Base-by-base conservation (phyloP, 148 eudicot genomes). In the Heliamphora exappendiculata region DNA sequence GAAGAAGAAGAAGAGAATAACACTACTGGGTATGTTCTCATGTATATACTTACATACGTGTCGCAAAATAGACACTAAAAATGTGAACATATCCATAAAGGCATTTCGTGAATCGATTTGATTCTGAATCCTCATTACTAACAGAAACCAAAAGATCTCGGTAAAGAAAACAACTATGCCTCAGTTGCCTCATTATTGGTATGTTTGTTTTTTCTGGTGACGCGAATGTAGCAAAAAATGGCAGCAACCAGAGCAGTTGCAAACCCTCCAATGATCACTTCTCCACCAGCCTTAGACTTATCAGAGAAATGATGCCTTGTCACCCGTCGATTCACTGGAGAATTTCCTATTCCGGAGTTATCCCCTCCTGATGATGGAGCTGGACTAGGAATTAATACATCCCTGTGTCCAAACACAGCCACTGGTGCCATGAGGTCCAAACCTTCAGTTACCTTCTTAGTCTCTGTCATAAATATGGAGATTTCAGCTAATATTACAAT, bases 201-300 rank as follows among this genome's bases (percentile, higher is more conserved):
- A 51, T 53, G 20, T 53, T 50, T 39, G 39, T 19, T 67, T 59
- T 51, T 67, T 63, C 75, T 74, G 5, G 90, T 87, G 34, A 84
- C 80, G 0, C 86, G 82, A 75, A 87, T 85, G 81, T 89, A 86
- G 60, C 85, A 82, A 5, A 74, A 9, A 41, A 87, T 58, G 68
- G 89, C 84, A 70, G 84, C 89, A 3, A 87, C 78, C 12, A 84
- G 28, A 51, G 87, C 92, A 1, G 78, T 68, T 0, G 85, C 90
- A 26, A 87, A 82, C 1, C 87, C 90, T 22, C 89, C 90, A 34
- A 87, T 82, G 47, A 89, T 89, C 58, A 87, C 89, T 66, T 89
- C 90, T 26, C 87, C 92, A 57, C 88, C 92, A 10, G 85, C 87
- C n/a, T 64, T 53, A 2, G 73, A 72, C 58, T 78, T 57, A 31